These are phyloP conservation scores for Rhodotorula mucilaginosa DNA, from an alignment of 1,284 basidiomycete genomes.

Conservation along the genomic window DNA sequence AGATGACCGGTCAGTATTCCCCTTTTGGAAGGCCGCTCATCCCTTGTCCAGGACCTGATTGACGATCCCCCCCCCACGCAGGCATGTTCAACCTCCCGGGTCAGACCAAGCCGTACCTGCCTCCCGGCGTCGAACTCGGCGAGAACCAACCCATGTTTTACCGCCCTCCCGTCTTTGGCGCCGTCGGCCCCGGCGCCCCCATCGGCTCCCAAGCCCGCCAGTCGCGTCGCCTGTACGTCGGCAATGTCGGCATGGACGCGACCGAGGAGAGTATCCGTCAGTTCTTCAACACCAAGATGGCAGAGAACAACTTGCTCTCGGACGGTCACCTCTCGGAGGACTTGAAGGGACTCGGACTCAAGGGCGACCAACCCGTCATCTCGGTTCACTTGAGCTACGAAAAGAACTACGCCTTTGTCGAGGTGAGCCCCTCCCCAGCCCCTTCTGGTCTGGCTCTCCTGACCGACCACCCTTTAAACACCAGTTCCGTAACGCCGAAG, in stretches of 20 bases:
- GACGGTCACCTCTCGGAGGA: constrained; percentile 49
- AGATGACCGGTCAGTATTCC: constrained; percentile 74
- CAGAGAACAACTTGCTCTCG: constrained; percentile 61
- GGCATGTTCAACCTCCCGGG: constrained; percentile 90
- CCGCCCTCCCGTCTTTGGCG: constrained; percentile 31
- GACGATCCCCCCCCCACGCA: constrained; percentile 44
- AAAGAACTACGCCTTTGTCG: constrained; percentile 95
- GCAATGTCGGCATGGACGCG: constrained; percentile 86
- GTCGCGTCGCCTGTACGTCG: constrained; percentile 90
- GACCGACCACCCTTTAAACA: constrained; percentile 1
- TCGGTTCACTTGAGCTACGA: constrained; percentile 94
- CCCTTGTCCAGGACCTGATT: constrained; percentile 1
- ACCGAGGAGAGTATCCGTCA: constrained; percentile 84
- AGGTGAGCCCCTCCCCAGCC: constrained; percentile 57
- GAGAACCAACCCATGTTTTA: constrained; percentile 43
- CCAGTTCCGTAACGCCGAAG: constrained; percentile 93
- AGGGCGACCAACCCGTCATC: constrained; percentile 63
- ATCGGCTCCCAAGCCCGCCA: constrained; percentile 64
- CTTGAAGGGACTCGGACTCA: constrained; percentile 34
- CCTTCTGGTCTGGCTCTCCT: not conserved
- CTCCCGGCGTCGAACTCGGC: constrained; percentile 60
- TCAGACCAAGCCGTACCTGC: constrained; percentile 80
- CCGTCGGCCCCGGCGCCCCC: constrained; percentile 37
- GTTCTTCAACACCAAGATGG: constrained; percentile 96
- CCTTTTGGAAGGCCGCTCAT: not conserved